Evolutionary conservation across 805 yeast genomes (phyloP), one percentile per base, ranked within the genome.

Genomic region (Kockiozyma suomiensis): DNA sequence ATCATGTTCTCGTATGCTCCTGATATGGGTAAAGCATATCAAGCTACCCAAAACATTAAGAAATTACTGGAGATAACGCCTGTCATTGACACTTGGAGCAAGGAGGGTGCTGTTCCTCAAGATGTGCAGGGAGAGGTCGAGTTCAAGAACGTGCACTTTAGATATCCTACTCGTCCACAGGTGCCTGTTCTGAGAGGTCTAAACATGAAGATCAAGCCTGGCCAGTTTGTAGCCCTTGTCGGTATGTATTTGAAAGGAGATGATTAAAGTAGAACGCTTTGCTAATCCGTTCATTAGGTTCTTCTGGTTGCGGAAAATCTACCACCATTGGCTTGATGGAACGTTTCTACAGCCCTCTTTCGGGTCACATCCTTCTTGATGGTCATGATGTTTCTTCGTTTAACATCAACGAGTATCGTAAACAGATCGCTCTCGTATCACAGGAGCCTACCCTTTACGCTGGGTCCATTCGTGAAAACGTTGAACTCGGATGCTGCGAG

Each of bases 141-240:
- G 37, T 82, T 90, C 67, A 58, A 75, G 15, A 73, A 74, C 45
- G 71, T 72, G 8, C 58, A 60, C 28, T 72, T 72, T 58, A 54
- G 70, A 10, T 72, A 72, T 47, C 74, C 74, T 15, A 69, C 75
- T n/a, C 65, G 74, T 4, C 68, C 68, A 10, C 67, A 69, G 23
- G 70, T 70, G 17, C 65, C 70, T n/a, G 70, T 71, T 10, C 58
- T 72, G 25, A 56, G 65, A 5, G 70, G 72, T 38, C 58, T 72
- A 32, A 61, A 65, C 47, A 55, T 72, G 47, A 56, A 45, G 17
- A 55, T 72, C 82, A 90, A 91, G 13, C 87, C 92, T 1, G 97
- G 97, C 8, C 75, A 85, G 67, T 90, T 87, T 68, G 93, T 90
- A 33, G 97, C 97, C 12, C 82, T 90, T 67, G 97, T 90, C 17